A percentile compares a stretch with the other conserved stretches of the same genome.
Conservation (phyloP, 805 yeast species). For the Schwanniomyces sp. region DNA sequence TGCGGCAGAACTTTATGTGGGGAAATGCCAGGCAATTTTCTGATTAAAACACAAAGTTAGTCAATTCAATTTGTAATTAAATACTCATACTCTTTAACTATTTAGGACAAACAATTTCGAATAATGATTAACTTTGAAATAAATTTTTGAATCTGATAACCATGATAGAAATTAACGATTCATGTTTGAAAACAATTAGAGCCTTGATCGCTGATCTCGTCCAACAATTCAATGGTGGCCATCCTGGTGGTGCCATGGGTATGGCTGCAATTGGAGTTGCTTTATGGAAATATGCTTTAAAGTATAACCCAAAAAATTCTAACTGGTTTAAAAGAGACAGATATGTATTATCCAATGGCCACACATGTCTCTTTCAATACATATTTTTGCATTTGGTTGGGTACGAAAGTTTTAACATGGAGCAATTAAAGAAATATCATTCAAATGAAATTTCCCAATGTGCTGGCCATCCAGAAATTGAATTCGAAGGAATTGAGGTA, state of each 20-base stretch:
- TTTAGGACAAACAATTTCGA: too few relatives aligned
- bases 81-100: too few relatives aligned
- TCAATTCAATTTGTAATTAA: too few relatives aligned
- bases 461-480: slow-evolving; percentile 97
- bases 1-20: too few relatives aligned
- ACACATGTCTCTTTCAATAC: slow-evolving; percentile 89
- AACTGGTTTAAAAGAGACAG: slow-evolving; percentile 94
- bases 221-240: slow-evolving; percentile 33
- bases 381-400: slow-evolving; percentile 83
- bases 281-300: slow-evolving; percentile 47
- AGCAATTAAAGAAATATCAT: slow-evolving; percentile 87
- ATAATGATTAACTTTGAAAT: too few relatives aligned
- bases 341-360: slow-evolving; percentile 94
- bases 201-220: slow-evolving; percentile 26
- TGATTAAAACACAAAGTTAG: too few relatives aligned
- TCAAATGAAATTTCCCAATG: slow-evolving; percentile 80
- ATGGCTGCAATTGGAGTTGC: slow-evolving; percentile 41
- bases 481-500: slow-evolving; percentile 90
- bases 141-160: neutral
- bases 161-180: slow-evolving; percentile 6
- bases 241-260: slow-evolving; percentile 42
- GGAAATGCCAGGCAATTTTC: too few relatives aligned
- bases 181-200: slow-evolving; percentile 27
- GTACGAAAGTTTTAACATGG: slow-evolving; percentile 66
- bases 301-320: slow-evolving; percentile 87